A percentile compares a stretch with the other conserved stretches of the same genome.
These are phyloP conservation scores for Suillus brevipes DNA, from an alignment of 768 basidiomycete genomes.

Conservation along the genomic window DNA sequence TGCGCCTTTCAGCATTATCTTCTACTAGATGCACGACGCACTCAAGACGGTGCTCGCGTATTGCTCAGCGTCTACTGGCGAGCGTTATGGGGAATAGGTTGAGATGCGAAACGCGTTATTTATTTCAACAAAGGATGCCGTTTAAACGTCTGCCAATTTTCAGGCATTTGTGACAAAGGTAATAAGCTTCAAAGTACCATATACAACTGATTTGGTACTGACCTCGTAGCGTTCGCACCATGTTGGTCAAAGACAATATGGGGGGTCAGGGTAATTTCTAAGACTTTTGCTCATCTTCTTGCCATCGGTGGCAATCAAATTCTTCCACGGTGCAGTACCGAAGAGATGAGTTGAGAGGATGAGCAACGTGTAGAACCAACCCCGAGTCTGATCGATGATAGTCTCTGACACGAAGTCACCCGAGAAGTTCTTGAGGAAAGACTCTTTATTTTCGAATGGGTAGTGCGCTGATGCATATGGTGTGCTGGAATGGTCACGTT, in stretches of 20 bases:
- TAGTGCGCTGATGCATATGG: constrained; percentile 97
- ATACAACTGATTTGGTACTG: constrained; percentile 9
- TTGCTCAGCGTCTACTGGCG: too few relatives aligned
- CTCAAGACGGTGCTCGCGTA: too few relatives aligned
- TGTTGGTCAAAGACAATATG: constrained; percentile 85
- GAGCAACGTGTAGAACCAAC: constrained; percentile 99
- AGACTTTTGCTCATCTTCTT: constrained; percentile 99
- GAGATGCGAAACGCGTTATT: too few relatives aligned
- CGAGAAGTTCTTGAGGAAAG: constrained; percentile 83
- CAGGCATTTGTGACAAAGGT: constrained; percentile 35
- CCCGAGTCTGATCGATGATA: constrained; percentile 98
- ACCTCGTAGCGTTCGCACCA: constrained; percentile 95
- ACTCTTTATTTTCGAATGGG: constrained; percentile 95
- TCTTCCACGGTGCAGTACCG: constrained; percentile 94
- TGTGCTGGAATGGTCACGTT: constrained; percentile 61
- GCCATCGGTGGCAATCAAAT: constrained; percentile 93
- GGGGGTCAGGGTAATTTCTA: constrained; percentile 96
- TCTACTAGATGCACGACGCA: too few relatives aligned
- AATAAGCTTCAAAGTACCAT: background rate
- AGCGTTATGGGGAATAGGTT: too few relatives aligned
- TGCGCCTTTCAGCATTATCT: too few relatives aligned
- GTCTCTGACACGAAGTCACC: constrained; percentile 98
- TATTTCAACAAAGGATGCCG: too few relatives aligned
- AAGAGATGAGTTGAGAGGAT: constrained; percentile 96
- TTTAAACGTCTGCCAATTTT: too few relatives aligned